Evolutionary conservation across 108 stramenopile genomes (phyloP), one percentile per base, ranked within the genome.

Genomic region (Phaeodactylum tricornutum): DNA sequence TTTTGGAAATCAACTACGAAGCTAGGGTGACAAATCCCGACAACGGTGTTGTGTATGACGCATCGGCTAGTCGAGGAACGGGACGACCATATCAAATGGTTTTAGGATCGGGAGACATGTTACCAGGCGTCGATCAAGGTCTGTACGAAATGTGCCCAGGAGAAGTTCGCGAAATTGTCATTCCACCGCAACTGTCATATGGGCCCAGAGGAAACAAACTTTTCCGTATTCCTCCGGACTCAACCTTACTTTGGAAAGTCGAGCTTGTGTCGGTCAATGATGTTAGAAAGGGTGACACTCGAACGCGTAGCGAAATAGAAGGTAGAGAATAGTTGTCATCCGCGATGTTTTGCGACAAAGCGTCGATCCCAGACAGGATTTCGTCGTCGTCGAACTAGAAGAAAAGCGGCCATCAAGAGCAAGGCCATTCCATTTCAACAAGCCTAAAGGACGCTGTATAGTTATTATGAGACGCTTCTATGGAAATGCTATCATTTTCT

Each of bases 61-160:
- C 77, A 1, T 60, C 57, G 15, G 56, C 32, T n/a, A 50, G 44
- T 26, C 57, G 77, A 37, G 77, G 77, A 4, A 79, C 77, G 4
- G 77, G 77, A 12, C 69, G 44, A 41, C 77, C 77, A 1, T 79
- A 72, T 43, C 67, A 74, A 55, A 64, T 65, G 42, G 70, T 79
- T 0, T 31, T 79, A 14, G 72, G 72, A 2, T 66, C 53, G 29
- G 72, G 72, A 0, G 77, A 72, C 39, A 57, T 79, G 31, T 61
- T 79, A 17, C 57, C 66, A 6, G 77, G 77, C 0, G 77, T 79
- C 0, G 77, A 79, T 58, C 66, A 57, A 27, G 77, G 70, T 7
- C 30, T 71, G 43, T 71, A 64, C 31, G 72, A 70, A 8, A 79
- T 79, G 77, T 74, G 77, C 30, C 72, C 72, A 0, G 77, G 77